Base-by-base conservation (phyloP, 2,329 filamentous ascomycete species). In the Calcarisporium arbuscula region DNA sequence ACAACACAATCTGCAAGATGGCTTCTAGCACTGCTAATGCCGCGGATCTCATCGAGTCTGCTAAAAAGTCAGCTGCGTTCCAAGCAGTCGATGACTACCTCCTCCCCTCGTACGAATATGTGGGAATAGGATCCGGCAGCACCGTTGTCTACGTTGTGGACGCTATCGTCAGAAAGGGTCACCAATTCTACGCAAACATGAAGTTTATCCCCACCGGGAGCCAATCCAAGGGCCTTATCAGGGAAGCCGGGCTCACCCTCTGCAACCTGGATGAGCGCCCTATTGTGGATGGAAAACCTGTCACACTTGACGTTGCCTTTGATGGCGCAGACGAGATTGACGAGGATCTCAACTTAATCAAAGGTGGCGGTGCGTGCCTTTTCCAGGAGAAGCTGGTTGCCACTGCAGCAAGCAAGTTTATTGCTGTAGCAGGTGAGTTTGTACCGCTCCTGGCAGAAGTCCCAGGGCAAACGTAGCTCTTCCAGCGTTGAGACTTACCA, bases 301-400 rank as follows among this genome's bases (percentile, higher is more conserved):
- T 67, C n/a, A 59, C 63, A 29, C 72, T 98, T 19, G 90, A 96
- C 52, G 83, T 96, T 14, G 85, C 85, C 32, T 98, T 98, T 56
- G 92, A 98, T 54, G 92, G 92, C 35, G 92, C 92, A 5, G 92
- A 98, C 57, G 92, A 98, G 67, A 88, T 98, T 20, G 92, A 98
- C 56, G 80, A 86, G 30, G 85, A 94, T 34, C 65, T 98, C 40
- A 98, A 96, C 62, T 87, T 90, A 55, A 96, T 98, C 67, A 96
- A 96, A 68, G 92, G 92, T 35, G 92, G 92, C 32, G 92, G 92
- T 39, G 92, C 88, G n/a, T 98, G 92, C 62, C 65, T 96, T 37
- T 94, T 95, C 67, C 92, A 96, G 61, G 92, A 98, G 66, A 98
- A 98, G 68, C 71, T 98, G 22, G 89, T 98, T 5, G 89, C 89